Evolutionary conservation across 768 basidiomycete species (phyloP), one percentile per base, ranked within the genome.

Genomic region (Xerocomus spinulosus): DNA sequence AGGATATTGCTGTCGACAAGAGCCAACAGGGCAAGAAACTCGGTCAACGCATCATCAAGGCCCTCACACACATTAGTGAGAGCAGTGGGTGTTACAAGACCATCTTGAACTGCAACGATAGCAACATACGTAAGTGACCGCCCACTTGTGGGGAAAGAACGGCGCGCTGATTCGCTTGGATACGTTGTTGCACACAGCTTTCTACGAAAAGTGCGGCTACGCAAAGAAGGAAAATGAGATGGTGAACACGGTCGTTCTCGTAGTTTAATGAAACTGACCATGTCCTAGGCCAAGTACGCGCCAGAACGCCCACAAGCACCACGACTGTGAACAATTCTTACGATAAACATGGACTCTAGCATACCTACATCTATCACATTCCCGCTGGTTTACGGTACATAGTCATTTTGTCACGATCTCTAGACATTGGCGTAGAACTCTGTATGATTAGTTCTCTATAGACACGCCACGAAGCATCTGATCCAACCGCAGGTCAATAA

Each of bases 141-240:
- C 50, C 23, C 6, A 13, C 39, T 52, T 34, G 50, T 47, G n/a
- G 32, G 15, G 28, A 4, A 18, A 33, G 51, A 12, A 38, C 4
- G 51, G 52, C 23, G 42, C 46, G 44, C 44, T 57, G 34, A 63
- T 30, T 18, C 14, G 34, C 17, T 18, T 24, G n/a, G n/a, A n/a
- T 29, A 21, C 14, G 34, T 32, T n/a, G 37, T 53, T 25, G 32
- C 26, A 20, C 51, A 58, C 62, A 96, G 94, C 89, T 9, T 99
- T 99, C 72, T 99, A 99, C 68, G 75, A 92, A 68, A 98, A 98
- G 69, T 99, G 95, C 64, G 95, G 95, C 18, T 96, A 72, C 60
- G 75, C 79, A 68, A 86, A 83, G 73, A 95, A 93, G 70, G 94
- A 94, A 69, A 83, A 79, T 58, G 90, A 96, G 68, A 98, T 98